Conservation (phyloP, 495 filamentous ascomycete genomes). For the Geopyxis carbonaria region DNA sequence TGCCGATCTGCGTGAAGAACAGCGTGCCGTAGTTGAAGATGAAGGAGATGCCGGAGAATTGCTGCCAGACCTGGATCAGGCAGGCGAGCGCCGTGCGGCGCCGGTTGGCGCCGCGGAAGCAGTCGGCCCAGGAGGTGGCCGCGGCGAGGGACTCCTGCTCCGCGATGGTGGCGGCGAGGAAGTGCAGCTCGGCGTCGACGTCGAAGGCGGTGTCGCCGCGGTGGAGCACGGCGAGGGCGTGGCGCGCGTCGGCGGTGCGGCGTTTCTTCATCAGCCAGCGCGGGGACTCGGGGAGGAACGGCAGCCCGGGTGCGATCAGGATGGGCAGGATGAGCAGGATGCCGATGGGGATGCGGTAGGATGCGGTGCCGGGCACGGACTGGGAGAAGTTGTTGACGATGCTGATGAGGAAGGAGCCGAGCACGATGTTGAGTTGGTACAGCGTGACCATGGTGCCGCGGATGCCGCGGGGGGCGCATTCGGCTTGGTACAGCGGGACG, state of each 20-base stretch:
- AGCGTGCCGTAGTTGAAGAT: constrained; percentile 39
- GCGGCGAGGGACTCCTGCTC: constrained; percentile 61
- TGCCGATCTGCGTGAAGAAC: constrained; percentile 46
- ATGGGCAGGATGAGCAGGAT: constrained; percentile 61
- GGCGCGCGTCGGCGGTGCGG: constrained; percentile 45
- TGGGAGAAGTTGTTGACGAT: constrained; percentile 67
- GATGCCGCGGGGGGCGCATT: constrained; percentile 9
- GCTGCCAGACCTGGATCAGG: constrained; percentile 52
- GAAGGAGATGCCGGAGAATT: constrained; percentile 42
- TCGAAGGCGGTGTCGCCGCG: constrained; percentile 48
- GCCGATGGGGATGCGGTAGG: constrained; percentile 70
- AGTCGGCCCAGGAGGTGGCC: constrained; percentile 26
- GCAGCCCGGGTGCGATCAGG: constrained; percentile 50
- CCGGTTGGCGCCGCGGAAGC: constrained; percentile 22
- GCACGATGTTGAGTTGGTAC: constrained; percentile 77
- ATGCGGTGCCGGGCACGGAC: constrained; percentile 33
- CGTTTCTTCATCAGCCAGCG: constrained; percentile 51
- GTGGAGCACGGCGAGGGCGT: constrained; percentile 52
- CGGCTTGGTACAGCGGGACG: constrained; percentile 36
- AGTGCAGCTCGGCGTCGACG: constrained; percentile 35
- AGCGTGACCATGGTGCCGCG: constrained; percentile 26
- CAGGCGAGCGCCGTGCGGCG: constrained; percentile 54
- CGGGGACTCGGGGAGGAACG: constrained; percentile 57
- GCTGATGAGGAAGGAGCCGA: constrained; percentile 69
- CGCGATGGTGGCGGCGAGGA: constrained; percentile 13